Conservation (phyloP, 345 rosid species). For the Luvunga scandens region DNA sequence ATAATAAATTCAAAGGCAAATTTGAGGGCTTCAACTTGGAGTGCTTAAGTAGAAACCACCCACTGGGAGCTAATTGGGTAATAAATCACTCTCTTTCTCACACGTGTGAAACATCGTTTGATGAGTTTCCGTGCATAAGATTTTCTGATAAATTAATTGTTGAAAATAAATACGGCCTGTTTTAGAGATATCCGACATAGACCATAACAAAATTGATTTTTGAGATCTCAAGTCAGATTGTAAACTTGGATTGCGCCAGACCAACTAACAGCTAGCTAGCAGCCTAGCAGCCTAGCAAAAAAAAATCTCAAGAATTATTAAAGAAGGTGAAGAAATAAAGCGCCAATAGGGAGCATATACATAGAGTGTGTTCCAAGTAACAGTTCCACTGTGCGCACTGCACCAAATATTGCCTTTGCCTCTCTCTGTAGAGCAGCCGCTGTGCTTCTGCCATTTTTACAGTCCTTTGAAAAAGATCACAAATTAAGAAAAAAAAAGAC, state of each 20-base stretch:
- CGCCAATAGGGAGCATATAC: conserved; percentile 21
- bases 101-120: no score
- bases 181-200: no score
- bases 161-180: no score
- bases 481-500: background rate
- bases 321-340: conserved; percentile 18
- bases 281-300: conserved; percentile 14
- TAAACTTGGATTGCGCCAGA: conserved; percentile 4
- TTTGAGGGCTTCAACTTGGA: no score
- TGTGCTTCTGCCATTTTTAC: background rate
- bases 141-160: no score
- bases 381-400: conserved; percentile 1
- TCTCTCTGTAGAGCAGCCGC: background rate
- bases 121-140: no score
- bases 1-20: no score
- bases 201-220: no score
- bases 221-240: background rate
- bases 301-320: background rate
- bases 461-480: background rate
- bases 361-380: conserved; percentile 25
- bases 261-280: conserved; percentile 1
- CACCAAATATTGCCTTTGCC: background rate
- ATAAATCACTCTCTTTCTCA: no score
- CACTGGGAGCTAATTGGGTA: no score
- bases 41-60: no score